Evolutionary conservation across 805 yeast species (phyloP).

Genomic region (Hanseniaspora lindneri): DNA sequence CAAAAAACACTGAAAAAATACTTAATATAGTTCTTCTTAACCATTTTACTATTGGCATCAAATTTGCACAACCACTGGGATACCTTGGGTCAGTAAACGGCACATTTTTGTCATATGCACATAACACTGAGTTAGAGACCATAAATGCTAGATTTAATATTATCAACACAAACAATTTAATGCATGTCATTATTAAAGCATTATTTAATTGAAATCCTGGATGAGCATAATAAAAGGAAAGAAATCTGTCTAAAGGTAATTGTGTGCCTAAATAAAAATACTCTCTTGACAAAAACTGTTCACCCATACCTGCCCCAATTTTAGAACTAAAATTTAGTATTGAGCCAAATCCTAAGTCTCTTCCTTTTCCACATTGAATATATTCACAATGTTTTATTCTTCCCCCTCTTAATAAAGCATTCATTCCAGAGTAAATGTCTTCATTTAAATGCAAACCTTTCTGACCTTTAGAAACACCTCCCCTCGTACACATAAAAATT

Average conservation of each 20-base stretch:
- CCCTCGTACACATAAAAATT: slow-evolving; percentile 69
- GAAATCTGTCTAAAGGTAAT: slow-evolving; percentile 62
- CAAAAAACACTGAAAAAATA: slow-evolving; percentile 59
- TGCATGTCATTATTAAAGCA: slow-evolving; percentile 57
- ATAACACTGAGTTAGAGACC: slow-evolving; percentile 48
- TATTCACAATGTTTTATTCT: slow-evolving; percentile 73
- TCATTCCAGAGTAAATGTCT: slow-evolving; percentile 81
- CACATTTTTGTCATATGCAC: slow-evolving; percentile 45
- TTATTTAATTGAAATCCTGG: slow-evolving; percentile 79
- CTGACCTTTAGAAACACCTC: slow-evolving; percentile 79
- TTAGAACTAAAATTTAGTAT: slow-evolving; percentile 71
- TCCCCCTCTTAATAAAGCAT: slow-evolving; percentile 68
- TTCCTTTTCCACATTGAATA: slow-evolving; percentile 75
- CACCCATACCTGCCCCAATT: slow-evolving; percentile 87
- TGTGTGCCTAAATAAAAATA: slow-evolving; percentile 69
- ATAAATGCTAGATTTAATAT: slow-evolving; percentile 52
- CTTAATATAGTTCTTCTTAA: slow-evolving; percentile 60
- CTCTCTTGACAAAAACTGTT: slow-evolving; percentile 72
- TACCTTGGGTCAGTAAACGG: slow-evolving; percentile 51
- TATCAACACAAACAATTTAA: slow-evolving; percentile 49
- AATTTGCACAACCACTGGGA: slow-evolving; percentile 62
- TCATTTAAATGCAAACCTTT: slow-evolving; percentile 73
- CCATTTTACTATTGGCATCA: slow-evolving; percentile 65
- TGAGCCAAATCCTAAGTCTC: slow-evolving; percentile 76
- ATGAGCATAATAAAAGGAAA: slow-evolving; percentile 73